Evolutionary conservation across 768 basidiomycete species (phyloP), one percentile per base, ranked within the genome.

Genomic region (Podaxis pistillaris): DNA sequence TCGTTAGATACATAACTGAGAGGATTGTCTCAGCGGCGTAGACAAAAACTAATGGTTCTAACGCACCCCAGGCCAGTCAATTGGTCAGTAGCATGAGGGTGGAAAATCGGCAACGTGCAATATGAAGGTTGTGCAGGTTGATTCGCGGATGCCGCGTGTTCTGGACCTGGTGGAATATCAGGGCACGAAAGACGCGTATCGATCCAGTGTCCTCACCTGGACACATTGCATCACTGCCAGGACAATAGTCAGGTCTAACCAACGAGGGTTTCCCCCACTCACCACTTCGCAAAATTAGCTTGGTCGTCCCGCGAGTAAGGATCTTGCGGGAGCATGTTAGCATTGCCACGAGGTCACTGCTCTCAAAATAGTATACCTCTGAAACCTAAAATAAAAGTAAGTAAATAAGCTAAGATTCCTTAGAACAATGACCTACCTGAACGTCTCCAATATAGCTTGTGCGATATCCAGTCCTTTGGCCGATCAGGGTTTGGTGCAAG

Each of bases 261-360:
- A 68, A 19, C 37, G 4, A 38, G 28, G 11, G 2, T 55, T 8
- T 15, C n/a, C 11, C 15, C 11, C 15, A 69, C 78, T 51, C 67
- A 83, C 83, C 86, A 87, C 69, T 83, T 81, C 0, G 74, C 72
- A 67, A 86, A 88, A 52, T 79, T 78, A 0, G 74, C 56, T 65
- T 82, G 82, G 55, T 87, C 84, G 44, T 86, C 84, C n/a, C 76
- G 76, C 22, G 84, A 79, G 63, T 88, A 87, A 0, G 86, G 86
- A 67, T 88, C 86, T 83, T 58, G 41, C 86, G 87, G 71, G 88
- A 83, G 44, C 28, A n/a, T 38, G 11, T 60, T n/a, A 58, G 58
- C 13, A 15, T 13, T 37, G 24, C 37, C 1, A 19, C 9, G 26
- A n/a, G 12, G 30, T 7, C 26, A 22, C 7, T 5, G 15, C n/a